phyloP scores from a whole-genome alignment of 2,329 filamentous ascomycete species.

The Colletotrichum siamense region DNA sequence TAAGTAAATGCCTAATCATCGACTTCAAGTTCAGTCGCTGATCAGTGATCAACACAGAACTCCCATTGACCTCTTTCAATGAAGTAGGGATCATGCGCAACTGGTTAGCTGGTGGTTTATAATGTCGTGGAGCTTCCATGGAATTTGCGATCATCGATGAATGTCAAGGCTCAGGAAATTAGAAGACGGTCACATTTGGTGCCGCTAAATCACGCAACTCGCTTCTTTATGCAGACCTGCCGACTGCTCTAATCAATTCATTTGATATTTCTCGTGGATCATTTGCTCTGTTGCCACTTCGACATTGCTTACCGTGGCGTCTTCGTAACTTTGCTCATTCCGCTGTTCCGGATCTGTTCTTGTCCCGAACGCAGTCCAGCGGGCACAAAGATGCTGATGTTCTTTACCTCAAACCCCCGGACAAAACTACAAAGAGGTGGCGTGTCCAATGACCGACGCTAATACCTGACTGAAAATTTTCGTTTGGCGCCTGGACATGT shows the following conservation, averaged over 20 bases:
- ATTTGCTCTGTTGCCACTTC: neutral
- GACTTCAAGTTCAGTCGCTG: neutral
- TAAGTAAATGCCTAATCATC: neutral
- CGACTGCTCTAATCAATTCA: neutral
- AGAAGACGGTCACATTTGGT: neutral
- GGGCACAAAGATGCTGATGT: neutral
- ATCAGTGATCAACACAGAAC: neutral
- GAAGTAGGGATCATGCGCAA: neutral
- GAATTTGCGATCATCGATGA: neutral
- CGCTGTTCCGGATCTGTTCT: neutral
- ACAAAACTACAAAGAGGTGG: neutral
- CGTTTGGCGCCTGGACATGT: neutral
- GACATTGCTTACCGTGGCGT: neutral
- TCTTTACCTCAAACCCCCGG: neutral
- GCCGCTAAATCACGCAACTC: neutral
- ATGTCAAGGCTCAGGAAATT: neutral
- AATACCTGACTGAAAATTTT: neutral
- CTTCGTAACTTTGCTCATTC: neutral
- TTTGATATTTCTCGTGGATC: neutral
- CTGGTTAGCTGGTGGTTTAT: neutral
- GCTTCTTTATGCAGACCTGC: neutral
- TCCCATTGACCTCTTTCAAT: neutral
- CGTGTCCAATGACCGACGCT: neutral
- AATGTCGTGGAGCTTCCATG: neutral
- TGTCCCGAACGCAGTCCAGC: neutral